Evolutionary conservation across 176 grass and related monocot species (phyloP).

Genomic region (Zoysia japonica): DNA sequence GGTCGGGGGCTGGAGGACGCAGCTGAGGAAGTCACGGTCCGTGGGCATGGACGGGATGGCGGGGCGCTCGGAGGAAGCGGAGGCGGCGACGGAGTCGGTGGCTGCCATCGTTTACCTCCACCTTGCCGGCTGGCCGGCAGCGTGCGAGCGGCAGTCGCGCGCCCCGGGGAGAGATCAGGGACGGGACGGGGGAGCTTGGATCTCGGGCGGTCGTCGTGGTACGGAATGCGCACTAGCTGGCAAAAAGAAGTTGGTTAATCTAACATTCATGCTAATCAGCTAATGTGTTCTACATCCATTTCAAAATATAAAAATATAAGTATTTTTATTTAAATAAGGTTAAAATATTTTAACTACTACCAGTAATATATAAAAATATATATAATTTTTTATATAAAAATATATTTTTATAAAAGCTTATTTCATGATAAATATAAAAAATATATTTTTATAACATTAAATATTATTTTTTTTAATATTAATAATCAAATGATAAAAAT

Average conservation of each 20-base stretch:
- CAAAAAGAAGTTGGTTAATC: not conserved
- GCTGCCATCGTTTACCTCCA: conserved; percentile 36
- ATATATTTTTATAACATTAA: too few relatives aligned
- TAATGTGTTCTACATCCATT: too few relatives aligned
- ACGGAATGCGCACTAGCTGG: conserved; percentile 3
- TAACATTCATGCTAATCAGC: too few relatives aligned
- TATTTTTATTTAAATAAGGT: too few relatives aligned
- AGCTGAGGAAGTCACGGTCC: conserved; percentile 89
- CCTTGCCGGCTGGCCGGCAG: conserved; percentile 8
- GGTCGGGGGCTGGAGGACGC: conserved; percentile 73
- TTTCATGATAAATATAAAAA: too few relatives aligned
- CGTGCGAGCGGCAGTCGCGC: conserved; percentile 18
- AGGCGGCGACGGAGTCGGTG: not conserved
- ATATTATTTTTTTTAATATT: too few relatives aligned
- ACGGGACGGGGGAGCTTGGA: conserved; percentile 20
- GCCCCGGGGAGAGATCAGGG: conserved; percentile 31
- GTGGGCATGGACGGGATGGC: conserved; percentile 27
- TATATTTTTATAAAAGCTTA: too few relatives aligned
- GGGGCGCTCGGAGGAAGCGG: not conserved
- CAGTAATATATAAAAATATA: too few relatives aligned
- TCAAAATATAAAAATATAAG: too few relatives aligned
- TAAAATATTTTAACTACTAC: too few relatives aligned
- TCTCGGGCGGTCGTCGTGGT: conserved; percentile 31
- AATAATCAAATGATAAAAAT: too few relatives aligned
- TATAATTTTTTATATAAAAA: too few relatives aligned